Evolutionary conservation across 1,284 basidiomycete genomes (phyloP).

Genomic region (Sporisorium sorghi): DNA sequence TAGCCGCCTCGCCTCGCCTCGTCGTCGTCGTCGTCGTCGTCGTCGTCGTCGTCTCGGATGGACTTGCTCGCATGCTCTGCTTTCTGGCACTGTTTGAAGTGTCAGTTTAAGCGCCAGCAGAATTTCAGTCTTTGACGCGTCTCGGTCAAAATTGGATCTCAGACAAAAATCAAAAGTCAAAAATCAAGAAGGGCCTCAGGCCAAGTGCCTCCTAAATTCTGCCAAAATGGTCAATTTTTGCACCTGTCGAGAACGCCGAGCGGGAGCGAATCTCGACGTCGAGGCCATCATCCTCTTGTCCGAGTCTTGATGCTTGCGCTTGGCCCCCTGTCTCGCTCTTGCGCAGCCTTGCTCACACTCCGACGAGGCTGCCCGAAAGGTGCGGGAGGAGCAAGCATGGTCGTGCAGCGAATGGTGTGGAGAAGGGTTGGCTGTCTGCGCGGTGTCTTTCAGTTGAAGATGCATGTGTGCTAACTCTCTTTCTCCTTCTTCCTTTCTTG

Average conservation of each 20-base stretch:
- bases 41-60: not conserved
- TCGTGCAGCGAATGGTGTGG: not conserved
- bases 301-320: not conserved
- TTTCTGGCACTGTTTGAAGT: constrained; percentile 13
- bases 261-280: not conserved
- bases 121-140: constrained; percentile 14
- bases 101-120: constrained; percentile 2
- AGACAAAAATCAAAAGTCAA: too few species aligned
- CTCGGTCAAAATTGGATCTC: constrained; percentile 36
- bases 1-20: too few species aligned
- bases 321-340: not conserved
- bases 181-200: constrained; percentile 16
- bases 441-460: not conserved
- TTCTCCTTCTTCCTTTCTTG: not conserved
- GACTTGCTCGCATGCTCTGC: too few species aligned
- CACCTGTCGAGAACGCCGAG: constrained; percentile 35
- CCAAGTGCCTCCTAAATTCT: constrained; percentile 8
- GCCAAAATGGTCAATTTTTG: not conserved
- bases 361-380: not conserved
- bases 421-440: not conserved
- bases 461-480: constrained; percentile 5
- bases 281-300: constrained; percentile 18
- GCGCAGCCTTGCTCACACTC: not conserved
- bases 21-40: too few species aligned
- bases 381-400: not conserved